Evolutionary conservation across 306 rosid genomes (phyloP).

Genomic region (Luffa aegyptiaca): DNA sequence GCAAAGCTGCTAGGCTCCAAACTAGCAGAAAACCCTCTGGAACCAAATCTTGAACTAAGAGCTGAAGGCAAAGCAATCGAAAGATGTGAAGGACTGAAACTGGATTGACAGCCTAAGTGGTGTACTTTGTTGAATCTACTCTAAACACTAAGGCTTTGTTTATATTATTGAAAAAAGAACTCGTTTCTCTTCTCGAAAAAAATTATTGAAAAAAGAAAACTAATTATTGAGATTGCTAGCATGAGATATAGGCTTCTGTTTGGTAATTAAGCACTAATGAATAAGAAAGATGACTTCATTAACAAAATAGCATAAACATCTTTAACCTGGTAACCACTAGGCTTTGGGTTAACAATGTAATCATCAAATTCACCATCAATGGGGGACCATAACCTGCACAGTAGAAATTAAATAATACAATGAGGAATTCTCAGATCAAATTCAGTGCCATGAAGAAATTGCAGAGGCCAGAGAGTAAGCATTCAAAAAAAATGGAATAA

Average conservation of each 20-base stretch:
- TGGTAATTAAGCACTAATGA: neutral
- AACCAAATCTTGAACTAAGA: neutral
- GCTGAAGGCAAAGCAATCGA: neutral
- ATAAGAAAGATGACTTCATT: neutral
- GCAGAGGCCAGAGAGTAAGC: neutral
- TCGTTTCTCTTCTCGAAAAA: too few species aligned
- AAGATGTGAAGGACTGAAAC: neutral
- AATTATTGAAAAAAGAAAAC: neutral
- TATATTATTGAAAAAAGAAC: neutral
- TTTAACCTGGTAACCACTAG: slow-evolving; percentile 96
- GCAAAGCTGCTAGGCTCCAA: neutral
- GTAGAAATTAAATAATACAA: neutral
- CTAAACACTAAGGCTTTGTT: neutral
- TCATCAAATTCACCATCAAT: slow-evolving; percentile 97
- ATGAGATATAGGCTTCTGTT: neutral
- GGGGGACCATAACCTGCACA: slow-evolving; percentile 76
- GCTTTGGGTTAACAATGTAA: slow-evolving; percentile 89
- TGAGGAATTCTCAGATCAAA: neutral
- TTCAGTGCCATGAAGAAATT: neutral
- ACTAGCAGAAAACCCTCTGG: neutral
- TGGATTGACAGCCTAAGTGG: neutral
- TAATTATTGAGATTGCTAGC: neutral
- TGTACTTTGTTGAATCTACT: neutral
- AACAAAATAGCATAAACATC: neutral
- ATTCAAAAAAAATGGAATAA: neutral